Conservation (phyloP, 257 asterid species). For the Scutellaria minor region DNA sequence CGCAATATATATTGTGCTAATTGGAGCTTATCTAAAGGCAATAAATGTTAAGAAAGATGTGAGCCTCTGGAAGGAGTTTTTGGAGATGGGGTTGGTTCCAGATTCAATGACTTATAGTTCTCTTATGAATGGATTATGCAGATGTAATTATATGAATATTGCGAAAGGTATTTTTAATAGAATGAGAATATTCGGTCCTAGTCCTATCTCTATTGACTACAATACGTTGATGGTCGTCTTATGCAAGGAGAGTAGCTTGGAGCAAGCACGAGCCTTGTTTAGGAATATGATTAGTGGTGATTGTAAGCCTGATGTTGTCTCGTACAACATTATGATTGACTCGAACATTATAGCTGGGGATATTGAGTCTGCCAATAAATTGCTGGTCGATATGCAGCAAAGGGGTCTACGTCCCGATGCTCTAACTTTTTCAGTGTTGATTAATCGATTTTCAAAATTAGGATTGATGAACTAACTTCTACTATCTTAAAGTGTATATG, state of each 20-base stretch:
- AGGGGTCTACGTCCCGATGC: constrained; percentile 59
- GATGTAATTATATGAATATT: constrained; percentile 48
- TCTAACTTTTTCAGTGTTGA: constrained; percentile 57
- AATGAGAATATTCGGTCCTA: constrained; percentile 53
- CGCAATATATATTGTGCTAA: constrained; percentile 48
- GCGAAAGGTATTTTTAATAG: constrained; percentile 71
- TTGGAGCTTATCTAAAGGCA: constrained; percentile 62
- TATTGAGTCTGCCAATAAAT: constrained; percentile 49
- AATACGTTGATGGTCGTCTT: constrained; percentile 65
- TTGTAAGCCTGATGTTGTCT: constrained; percentile 55
- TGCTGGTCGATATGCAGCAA: constrained; percentile 57
- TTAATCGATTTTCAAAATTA: constrained; percentile 59
- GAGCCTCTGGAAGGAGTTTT: constrained; percentile 56
- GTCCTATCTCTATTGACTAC: constrained; percentile 55
- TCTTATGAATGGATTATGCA: constrained; percentile 66
- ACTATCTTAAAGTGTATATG: constrained; percentile 65
- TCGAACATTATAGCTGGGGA: constrained; percentile 59
- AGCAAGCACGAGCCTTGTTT: constrained; percentile 64
- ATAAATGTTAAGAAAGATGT: constrained; percentile 55
- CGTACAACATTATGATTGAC: constrained; percentile 65
- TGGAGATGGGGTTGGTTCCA: constrained; percentile 50
- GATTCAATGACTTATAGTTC: constrained; percentile 51
- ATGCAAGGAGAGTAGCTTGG: constrained; percentile 66
- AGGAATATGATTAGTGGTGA: constrained; percentile 51
- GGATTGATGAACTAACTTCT: constrained; percentile 55